Evolutionary conservation across 2,329 filamentous ascomycete species (phyloP).

Genomic region (Tolypocladium tropicale): DNA sequence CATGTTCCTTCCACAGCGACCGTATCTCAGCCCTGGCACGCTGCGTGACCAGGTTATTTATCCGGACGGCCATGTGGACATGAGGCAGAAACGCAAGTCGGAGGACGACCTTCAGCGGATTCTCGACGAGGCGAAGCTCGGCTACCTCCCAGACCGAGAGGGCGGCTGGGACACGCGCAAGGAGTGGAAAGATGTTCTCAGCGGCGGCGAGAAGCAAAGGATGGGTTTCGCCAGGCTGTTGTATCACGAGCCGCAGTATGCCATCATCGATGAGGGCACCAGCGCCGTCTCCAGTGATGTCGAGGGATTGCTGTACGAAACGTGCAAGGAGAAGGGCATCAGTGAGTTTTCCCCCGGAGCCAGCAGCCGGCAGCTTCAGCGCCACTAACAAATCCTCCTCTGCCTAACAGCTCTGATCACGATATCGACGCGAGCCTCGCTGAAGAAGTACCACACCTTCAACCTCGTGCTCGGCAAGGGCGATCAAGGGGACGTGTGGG

Average conservation of each 20-base stretch:
- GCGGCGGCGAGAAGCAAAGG: slow-evolving; percentile 92
- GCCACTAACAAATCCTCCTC: slow-evolving; percentile 4
- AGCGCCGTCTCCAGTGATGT: slow-evolving; percentile 91
- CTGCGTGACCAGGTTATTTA: slow-evolving; percentile 97
- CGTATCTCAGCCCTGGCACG: slow-evolving; percentile 86
- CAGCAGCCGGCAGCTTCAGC: not conserved
- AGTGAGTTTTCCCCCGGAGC: slow-evolving; percentile 46
- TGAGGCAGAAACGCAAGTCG: slow-evolving; percentile 68
- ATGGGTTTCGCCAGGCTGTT: slow-evolving; percentile 84
- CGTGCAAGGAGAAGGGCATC: slow-evolving; percentile 84
- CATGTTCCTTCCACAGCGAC: slow-evolving; percentile 94
- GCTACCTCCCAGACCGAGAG: slow-evolving; percentile 84
- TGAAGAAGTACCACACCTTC: slow-evolving; percentile 93
- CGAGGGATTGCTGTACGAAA: slow-evolving; percentile 87
- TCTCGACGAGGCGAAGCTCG: slow-evolving; percentile 74
- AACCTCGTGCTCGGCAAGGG: slow-evolving; percentile 79
- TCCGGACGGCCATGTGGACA: slow-evolving; percentile 87
- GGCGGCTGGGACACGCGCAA: slow-evolving; percentile 95
- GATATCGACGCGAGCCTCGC: slow-evolving; percentile 83
- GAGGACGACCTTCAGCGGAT: slow-evolving; percentile 71
- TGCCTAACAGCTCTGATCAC: slow-evolving; percentile 70
- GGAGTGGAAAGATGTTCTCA: slow-evolving; percentile 98
- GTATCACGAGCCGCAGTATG: slow-evolving; percentile 92
- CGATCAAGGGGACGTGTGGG: slow-evolving; percentile 75
- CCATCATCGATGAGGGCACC: slow-evolving; percentile 91